Base-by-base conservation (phyloP, 805 yeast genomes). In the Komagataella kurtzmanii region DNA sequence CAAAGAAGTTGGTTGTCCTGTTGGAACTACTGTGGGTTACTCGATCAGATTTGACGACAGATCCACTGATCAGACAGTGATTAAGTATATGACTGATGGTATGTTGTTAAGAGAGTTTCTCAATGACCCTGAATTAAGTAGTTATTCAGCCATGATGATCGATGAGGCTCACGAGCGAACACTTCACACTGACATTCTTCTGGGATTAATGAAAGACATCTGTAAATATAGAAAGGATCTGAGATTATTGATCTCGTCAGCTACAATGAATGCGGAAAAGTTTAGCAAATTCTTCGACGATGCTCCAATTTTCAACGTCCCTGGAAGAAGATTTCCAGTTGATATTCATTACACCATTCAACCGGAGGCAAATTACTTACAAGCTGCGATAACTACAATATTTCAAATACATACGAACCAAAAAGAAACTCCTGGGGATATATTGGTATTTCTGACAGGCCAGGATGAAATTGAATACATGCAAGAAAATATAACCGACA, bases 101-200 rank as follows among this genome's bases (percentile, higher is more conserved):
- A 87, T 89, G 88, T 72, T 93, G 18, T 70, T 90, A 40, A 69
- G 97, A 53, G 99, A 93, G 66, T 83, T 88, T 56, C 67, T 90
- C 40, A 70, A 76, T 1, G 97, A 90, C 62, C 87, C 95, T 0
- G 78, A 78, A 46, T 66, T 90, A 45, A 65, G 73, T 1, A 69
- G 67, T 2, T 91, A 90, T 61, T 79, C 93, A 1, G 95, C 86
- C 1, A 73, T 91, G 52, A 89, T 91, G 85, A 83, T 91, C 49
- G 99, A 91, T 67, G 99, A 91, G 66, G 99, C 99, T 0, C 99
- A 93, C 63, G 99, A 93, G 64, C 75, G 99, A 53, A 93, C 98
- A 0, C 71, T 91, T 45, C 83, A 91, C n/a, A 91, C 98, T 0
- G 99, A 91, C 66, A 71, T 79, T 2, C 62, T 91, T 7, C 70